These are phyloP conservation scores for Nicotiana obtusifolia DNA, from an alignment of 257 asterid species.

Conservation along the genomic window DNA sequence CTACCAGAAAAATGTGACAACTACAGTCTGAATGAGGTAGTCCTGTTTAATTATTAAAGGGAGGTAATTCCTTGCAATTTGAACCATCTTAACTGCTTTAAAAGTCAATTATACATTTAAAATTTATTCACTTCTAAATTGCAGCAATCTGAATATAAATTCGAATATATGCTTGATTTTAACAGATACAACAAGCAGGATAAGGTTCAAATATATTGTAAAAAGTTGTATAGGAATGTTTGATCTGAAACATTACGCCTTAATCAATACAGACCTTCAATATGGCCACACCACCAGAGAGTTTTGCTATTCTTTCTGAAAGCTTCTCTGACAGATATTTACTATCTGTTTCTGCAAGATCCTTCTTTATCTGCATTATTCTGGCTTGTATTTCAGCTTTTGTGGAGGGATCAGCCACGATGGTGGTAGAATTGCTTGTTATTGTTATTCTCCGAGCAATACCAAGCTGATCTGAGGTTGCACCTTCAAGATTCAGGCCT, in stretches of 20 bases:
- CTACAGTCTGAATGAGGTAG: background rate
- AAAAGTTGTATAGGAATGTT: background rate
- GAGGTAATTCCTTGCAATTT: background rate
- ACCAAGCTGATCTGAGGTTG: constrained; percentile 98
- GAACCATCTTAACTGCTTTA: background rate
- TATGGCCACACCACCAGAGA: constrained; percentile 79
- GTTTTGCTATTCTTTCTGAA: constrained; percentile 83
- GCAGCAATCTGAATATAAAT: background rate
- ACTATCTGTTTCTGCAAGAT: constrained; percentile 76
- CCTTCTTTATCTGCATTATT: constrained; percentile 84
- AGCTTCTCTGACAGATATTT: constrained; percentile 60
- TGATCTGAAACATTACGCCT: background rate
- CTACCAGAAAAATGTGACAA: background rate
- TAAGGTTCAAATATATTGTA: background rate
- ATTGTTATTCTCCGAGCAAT: constrained; percentile 73
- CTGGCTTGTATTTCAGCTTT: constrained; percentile 94
- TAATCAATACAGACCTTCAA: constrained; percentile 41
- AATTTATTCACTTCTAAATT: background rate
- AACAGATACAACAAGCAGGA: background rate
- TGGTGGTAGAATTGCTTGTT: constrained; percentile 62
- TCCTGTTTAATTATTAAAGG: background rate
- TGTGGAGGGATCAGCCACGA: constrained; percentile 85
- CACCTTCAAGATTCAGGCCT: constrained; percentile 66
- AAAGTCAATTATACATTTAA: background rate
- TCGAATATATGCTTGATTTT: background rate